Conservation (phyloP, 2,329 filamentous ascomycete species). For the Shiraia sp. region DNA sequence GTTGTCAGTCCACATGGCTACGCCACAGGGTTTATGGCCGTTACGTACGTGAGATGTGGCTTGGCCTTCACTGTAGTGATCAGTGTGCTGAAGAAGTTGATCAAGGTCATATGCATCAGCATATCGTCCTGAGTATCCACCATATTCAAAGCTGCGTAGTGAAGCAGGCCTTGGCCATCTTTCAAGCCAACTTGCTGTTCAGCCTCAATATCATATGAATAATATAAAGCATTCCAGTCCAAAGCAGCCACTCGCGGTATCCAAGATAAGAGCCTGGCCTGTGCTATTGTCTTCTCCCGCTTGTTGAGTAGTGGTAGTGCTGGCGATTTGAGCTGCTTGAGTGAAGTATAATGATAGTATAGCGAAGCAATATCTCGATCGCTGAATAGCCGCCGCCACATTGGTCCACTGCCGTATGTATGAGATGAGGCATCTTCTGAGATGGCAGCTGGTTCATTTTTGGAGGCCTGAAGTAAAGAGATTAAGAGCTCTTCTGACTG, state of each 20-base stretch:
- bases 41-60: slow-evolving; percentile 34
- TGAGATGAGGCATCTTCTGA: slow-evolving; percentile 27
- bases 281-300: slow-evolving; percentile 61
- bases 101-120: slow-evolving; percentile 62
- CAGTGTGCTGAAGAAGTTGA: slow-evolving; percentile 62
- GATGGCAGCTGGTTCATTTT: slow-evolving; percentile 48
- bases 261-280: slow-evolving; percentile 63
- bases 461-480: slow-evolving; percentile 55
- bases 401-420: slow-evolving; percentile 44
- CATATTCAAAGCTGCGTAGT: slow-evolving; percentile 61
- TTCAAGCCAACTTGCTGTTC: slow-evolving; percentile 48
- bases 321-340: slow-evolving; percentile 41
- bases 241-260: slow-evolving; percentile 57
- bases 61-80: slow-evolving; percentile 48
- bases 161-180: slow-evolving; percentile 51
- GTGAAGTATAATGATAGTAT: slow-evolving; percentile 60
- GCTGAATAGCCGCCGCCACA: slow-evolving; percentile 66
- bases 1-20: slow-evolving; percentile 5
- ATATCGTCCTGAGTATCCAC: slow-evolving; percentile 60
- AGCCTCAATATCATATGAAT: slow-evolving; percentile 56
- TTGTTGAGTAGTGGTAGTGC: slow-evolving; percentile 48
- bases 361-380: slow-evolving; percentile 62
- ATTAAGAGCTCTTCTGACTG: slow-evolving; percentile 58
- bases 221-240: slow-evolving; percentile 59
- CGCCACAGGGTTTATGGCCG: not conserved